Base-by-base conservation (phyloP, 441 rosid genomes). In the Dalechampia spathulata region DNA sequence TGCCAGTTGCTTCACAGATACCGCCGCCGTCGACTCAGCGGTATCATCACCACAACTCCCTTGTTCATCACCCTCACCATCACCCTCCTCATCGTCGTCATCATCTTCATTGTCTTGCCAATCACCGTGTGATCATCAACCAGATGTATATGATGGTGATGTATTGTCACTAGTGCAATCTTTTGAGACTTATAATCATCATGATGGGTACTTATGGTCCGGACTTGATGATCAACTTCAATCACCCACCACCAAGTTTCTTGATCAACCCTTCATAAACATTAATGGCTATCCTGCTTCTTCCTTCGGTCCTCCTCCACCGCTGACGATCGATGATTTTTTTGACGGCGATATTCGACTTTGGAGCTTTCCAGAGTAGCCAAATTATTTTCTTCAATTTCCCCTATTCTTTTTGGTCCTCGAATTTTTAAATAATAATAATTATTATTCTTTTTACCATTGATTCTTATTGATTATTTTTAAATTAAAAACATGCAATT, bases 331-430 rank as follows among this genome's bases (percentile, higher is more conserved):
- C 20, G 87, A 83, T 42, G 82, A 80, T 64, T 74, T 72, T 27
- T 77, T 80, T 21, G 96, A 80, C 50, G 79, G 68, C 22, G 83
- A 85, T 38, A 72, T 85, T 61, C 81, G 77, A 12, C 76, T 88
- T 6, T 88, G 96, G 96, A 82, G 77, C 76, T 88, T 88, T 67
- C 68, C 75, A 71, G 69, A 78, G n/a, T 39, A 42, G 20, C n/a
- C n/a, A n/a, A n/a, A n/a, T n/a, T n/a, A n/a, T n/a, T 47, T 48
- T 32, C 6, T 13, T 7, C 12, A n/a, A n/a, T 2, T 17, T n/a
- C 27, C n/a, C n/a, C n/a, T 8, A 30, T 30, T 3, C 4, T 30
- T 48, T 34, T 52, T 25, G n/a, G n/a, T n/a, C n/a, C n/a, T n/a
- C n/a, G n/a, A n/a, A n/a, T n/a, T n/a, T n/a, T n/a, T n/a, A n/a